Evolutionary conservation across 2,329 filamentous ascomycete genomes (phyloP).

Genomic region (Ophiostoma tasmaniense): DNA sequence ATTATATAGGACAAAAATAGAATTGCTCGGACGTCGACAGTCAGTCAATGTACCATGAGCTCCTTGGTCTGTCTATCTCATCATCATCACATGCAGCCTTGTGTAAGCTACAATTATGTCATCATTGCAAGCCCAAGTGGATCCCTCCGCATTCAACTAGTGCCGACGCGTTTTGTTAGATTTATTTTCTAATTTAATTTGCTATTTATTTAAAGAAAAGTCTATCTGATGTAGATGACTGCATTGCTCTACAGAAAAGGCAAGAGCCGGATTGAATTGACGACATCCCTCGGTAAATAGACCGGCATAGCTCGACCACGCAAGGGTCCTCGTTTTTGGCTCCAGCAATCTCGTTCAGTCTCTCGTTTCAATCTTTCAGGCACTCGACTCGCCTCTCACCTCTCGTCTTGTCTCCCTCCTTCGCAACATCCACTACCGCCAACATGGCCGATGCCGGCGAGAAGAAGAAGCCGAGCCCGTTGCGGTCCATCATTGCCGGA

Average conservation of each 20-base stretch:
- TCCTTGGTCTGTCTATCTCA: too few relatives aligned
- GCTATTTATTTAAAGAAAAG: constrained; percentile 1
- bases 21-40: too few relatives aligned
- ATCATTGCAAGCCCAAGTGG: background rate
- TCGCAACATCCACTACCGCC: background rate
- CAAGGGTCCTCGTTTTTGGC: too few relatives aligned
- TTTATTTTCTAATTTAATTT: background rate
- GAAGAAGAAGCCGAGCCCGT: constrained; percentile 58
- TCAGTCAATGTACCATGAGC: too few relatives aligned
- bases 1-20: too few relatives aligned
- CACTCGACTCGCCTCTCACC: background rate
- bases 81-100: background rate
- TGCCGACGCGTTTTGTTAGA: background rate
- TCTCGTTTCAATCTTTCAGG: too few relatives aligned
- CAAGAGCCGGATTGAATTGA: background rate
- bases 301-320: background rate
- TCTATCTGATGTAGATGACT: background rate
- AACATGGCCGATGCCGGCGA: constrained; percentile 16
- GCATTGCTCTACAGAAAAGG: background rate
- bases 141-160: constrained; percentile 1
- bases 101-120: background rate
- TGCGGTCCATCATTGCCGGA: constrained; percentile 86
- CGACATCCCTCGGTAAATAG: background rate
- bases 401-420: background rate
- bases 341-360: too few relatives aligned